phyloP scores from a whole-genome alignment of 169 alveolate species.

The Plasmodium billcollinsi region DNA sequence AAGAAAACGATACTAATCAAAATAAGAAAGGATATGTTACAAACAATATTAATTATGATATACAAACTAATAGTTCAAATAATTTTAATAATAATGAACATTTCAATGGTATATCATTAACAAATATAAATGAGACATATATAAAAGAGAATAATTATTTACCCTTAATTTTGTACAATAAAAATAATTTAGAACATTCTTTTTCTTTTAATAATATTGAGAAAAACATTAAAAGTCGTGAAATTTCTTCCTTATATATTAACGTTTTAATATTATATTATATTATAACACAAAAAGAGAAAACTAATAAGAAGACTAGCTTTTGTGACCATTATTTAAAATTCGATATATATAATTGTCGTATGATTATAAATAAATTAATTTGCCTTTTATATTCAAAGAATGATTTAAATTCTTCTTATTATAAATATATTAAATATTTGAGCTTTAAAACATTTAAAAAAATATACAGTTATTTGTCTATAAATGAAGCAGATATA shows the following conservation, averaged over 20 bases:
- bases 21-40: not conserved
- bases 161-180: conserved; percentile 12
- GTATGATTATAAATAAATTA: conserved; percentile 40
- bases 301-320: conserved; percentile 23
- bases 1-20: not conserved
- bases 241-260: conserved; percentile 49
- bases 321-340: conserved; percentile 35
- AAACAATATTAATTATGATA: too few relatives aligned
- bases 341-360: conserved; percentile 14
- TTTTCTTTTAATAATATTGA: not conserved
- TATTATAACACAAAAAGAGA: conserved; percentile 35
- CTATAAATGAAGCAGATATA: conserved; percentile 38
- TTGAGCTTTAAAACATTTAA: conserved; percentile 46
- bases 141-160: conserved; percentile 7
- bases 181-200: too few relatives aligned
- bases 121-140: not conserved
- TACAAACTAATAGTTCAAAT: too few relatives aligned
- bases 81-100: too few relatives aligned
- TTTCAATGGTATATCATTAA: not conserved
- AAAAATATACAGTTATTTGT: conserved; percentile 28
- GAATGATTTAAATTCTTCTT: conserved; percentile 9
- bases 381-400: conserved; percentile 27
- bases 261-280: conserved; percentile 56
- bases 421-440: conserved; percentile 46
- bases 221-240: conserved; percentile 3